Evolutionary conservation across 1,139 yeast species (phyloP).

Genomic region (Spathaspora jeffriesii): DNA sequence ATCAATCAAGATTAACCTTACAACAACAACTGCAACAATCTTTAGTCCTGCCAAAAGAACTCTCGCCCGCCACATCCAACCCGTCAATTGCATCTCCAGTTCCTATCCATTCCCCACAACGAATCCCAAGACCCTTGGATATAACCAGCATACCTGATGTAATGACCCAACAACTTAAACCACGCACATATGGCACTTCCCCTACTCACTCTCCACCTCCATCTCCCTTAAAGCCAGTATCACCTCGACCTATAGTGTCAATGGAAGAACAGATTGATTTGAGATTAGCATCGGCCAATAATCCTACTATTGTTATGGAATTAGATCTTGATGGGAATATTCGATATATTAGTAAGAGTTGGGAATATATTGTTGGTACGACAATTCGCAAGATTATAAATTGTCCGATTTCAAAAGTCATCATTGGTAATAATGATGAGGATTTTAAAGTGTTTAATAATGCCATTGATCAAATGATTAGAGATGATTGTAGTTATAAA

Average conservation of each 20-base stretch:
- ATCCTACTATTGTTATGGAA: conserved; percentile 86
- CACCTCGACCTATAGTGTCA: conserved; percentile 2
- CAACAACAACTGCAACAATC: not conserved
- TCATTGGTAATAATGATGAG: conserved; percentile 61
- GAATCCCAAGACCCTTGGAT: conserved; percentile 1
- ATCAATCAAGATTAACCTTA: not conserved
- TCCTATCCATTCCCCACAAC: conserved; percentile 3
- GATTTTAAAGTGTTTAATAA: conserved; percentile 70
- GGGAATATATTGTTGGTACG: conserved; percentile 79
- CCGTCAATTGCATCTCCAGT: conserved; percentile 1
- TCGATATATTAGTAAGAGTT: conserved; percentile 70
- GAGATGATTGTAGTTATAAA: conserved; percentile 75
- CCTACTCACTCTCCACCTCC: conserved; percentile 4
- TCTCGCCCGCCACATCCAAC: not conserved
- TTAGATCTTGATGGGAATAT: conserved; percentile 77
- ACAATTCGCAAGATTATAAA: conserved; percentile 53
- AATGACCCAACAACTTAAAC: not conserved
- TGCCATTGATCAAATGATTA: conserved; percentile 71
- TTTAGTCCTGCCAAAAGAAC: not conserved
- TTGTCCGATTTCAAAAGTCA: conserved; percentile 62
- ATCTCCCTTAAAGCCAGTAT: not conserved
- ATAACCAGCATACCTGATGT: not conserved
- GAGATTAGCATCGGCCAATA: conserved; percentile 59
- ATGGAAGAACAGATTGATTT: conserved; percentile 50
- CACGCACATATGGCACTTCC: not conserved